Percentiles rank a stretch among this genome's conserved stretches.
These are phyloP conservation scores for Phytophthora sansomeana DNA, from an alignment of 352 stramenopile genomes.

Conservation along the genomic window DNA sequence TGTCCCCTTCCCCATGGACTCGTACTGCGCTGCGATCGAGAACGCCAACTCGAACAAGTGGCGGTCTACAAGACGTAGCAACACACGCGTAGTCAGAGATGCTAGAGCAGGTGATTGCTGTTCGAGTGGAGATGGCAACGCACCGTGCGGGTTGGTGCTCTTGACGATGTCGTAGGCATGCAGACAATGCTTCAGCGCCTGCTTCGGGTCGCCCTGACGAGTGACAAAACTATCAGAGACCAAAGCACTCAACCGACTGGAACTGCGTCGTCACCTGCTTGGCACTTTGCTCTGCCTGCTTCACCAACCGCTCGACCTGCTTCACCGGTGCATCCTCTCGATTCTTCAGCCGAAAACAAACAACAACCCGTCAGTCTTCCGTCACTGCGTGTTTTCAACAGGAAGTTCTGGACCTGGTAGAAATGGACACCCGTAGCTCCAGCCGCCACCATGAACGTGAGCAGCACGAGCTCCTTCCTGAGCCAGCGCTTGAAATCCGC, in stretches of 20 bases:
- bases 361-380: slow-evolving; percentile 17
- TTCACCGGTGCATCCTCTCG: slow-evolving; percentile 64
- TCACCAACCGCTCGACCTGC: slow-evolving; percentile 60
- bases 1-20: slow-evolving; percentile 49
- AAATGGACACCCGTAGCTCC: slow-evolving; percentile 68
- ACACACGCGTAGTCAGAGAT: neutral
- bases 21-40: slow-evolving; percentile 78
- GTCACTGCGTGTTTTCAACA: neutral
- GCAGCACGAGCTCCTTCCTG: slow-evolving; percentile 54
- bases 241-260: neutral
- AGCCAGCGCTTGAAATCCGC: slow-evolving; percentile 72
- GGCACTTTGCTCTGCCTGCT: slow-evolving; percentile 56
- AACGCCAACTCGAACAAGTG: slow-evolving; percentile 86
- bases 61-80: slow-evolving; percentile 54
- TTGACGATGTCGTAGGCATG: slow-evolving; percentile 75
- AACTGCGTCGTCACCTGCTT: slow-evolving; percentile 43
- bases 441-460: slow-evolving; percentile 52
- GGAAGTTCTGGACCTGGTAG: slow-evolving; percentile 53
- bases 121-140: slow-evolving; percentile 1
- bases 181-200: slow-evolving; percentile 72
- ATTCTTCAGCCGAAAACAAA: slow-evolving; percentile 41
- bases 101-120: neutral
- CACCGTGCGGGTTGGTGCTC: slow-evolving; percentile 71
- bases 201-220: slow-evolving; percentile 48
- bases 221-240: neutral